Base-by-base conservation (phyloP, 2,329 filamentous ascomycete genomes). In the Trichoderma sp. region DNA sequence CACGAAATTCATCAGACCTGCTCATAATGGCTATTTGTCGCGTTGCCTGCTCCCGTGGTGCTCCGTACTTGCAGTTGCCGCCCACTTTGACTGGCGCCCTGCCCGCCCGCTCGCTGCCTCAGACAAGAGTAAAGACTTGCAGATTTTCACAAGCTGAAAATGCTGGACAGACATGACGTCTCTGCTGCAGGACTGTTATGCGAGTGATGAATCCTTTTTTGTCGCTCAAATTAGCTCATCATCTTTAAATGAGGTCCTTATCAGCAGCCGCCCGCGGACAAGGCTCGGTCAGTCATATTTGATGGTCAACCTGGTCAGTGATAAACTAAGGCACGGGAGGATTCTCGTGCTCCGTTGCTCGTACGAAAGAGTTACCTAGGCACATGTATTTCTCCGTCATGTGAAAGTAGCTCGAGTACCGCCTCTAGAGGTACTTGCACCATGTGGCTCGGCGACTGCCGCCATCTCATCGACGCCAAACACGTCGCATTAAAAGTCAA, bases 311-410 rank as follows among this genome's bases (percentile, higher is more conserved):
- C 71, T 41, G 60, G 59, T 53, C 50, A 64, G 62, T 29, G 71
- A 71, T 41, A 65, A 65, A 65, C 60, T 16, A 38, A 62, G 21
- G 67, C 27, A 16, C 53, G 35, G 56, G n/a, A 71, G 56, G 56
- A n/a, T 11, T 41, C 50, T 56, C 67, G 45, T 38, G 67, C 33
- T 59, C 50, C 50, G 33, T 38, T 18, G 41, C 31, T 31, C 29
- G 59, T 33, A 63, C 14, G 16, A 45, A 35, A 6, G 16, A 64
- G 69, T 72, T 65, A 73, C 71, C 60, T 65, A 56, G 59, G 71
- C 21, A 56, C 27, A 65, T 29, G 71, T 73, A 73, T 73, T 65
- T 73, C 71, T 73, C 71, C 71, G 71, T 56, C 71, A 73, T 73
- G 71, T 73, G 71, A 56, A 65, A 73, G 60, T 29, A 38, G 60